A percentile compares a stretch with the other conserved stretches of the same genome.
These are phyloP conservation scores for Misopates orontium DNA, from an alignment of 257 asterid species.

Conservation along the genomic window DNA sequence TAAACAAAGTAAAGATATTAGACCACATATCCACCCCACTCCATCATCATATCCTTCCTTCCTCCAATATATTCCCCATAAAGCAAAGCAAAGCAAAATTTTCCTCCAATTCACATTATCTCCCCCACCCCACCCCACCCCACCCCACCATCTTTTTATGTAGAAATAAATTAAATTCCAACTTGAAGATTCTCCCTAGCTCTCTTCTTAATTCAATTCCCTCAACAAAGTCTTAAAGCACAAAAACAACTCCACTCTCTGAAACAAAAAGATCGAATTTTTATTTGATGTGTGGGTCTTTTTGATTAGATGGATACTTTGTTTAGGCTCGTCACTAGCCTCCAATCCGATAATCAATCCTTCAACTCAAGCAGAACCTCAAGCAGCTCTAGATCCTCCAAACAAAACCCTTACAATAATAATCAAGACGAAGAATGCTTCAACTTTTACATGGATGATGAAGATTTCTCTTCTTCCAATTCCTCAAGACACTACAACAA, in stretches of 20 bases:
- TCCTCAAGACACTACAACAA: constrained; percentile 60
- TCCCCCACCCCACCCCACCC: neutral
- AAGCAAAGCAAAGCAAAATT: constrained; percentile 29
- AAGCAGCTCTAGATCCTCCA: constrained; percentile 72
- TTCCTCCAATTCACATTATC: constrained; percentile 19
- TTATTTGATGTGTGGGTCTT: constrained; percentile 49
- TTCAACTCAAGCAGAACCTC: constrained; percentile 78
- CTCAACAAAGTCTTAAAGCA: constrained; percentile 25
- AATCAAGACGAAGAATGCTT: constrained; percentile 83
- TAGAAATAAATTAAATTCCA: constrained; percentile 35
- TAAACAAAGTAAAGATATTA: constrained; percentile 30
- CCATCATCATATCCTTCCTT: constrained; percentile 20
- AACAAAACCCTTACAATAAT: constrained; percentile 39
- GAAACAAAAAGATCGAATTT: constrained; percentile 22
- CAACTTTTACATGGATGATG: constrained; percentile 97
- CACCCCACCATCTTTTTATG: constrained; percentile 30
- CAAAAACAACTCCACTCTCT: constrained; percentile 44
- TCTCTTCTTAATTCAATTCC: constrained; percentile 17
- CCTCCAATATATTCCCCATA: constrained; percentile 38
- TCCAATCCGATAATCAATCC: constrained; percentile 71
- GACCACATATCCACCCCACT: constrained; percentile 38
- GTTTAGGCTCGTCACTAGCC: constrained; percentile 84
- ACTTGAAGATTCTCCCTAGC: constrained; percentile 38
- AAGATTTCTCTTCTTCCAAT: constrained; percentile 74
- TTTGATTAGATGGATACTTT: constrained; percentile 85